A percentile compares a stretch with the other conserved stretches of the same genome.
Evolutionary conservation across 768 basidiomycete species (phyloP).

Genomic region (Lactifluus volemus): DNA sequence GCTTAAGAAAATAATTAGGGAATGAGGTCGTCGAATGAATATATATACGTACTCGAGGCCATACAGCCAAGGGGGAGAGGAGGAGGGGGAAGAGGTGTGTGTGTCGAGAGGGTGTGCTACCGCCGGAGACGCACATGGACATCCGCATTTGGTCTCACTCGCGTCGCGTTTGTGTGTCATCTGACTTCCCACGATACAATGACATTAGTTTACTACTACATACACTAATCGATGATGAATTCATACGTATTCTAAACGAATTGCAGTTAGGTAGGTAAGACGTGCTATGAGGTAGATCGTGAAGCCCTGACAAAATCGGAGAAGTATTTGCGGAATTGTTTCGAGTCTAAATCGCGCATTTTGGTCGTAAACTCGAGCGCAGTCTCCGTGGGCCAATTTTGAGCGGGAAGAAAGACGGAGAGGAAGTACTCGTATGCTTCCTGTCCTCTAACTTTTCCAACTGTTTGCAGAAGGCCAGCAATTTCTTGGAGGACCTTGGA

Average conservation of each 20-base stretch:
- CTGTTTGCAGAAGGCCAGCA: slow-evolving; percentile 70
- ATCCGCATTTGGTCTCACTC: background rate
- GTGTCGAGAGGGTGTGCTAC: background rate
- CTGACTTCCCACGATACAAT: background rate
- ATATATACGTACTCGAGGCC: slow-evolving; percentile 25
- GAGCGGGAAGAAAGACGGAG: slow-evolving; percentile 73
- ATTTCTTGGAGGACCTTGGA: slow-evolving; percentile 82
- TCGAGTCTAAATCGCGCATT: slow-evolving; percentile 63
- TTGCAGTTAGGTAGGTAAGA: background rate
- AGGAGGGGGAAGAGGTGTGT: background rate
- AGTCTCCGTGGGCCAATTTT: slow-evolving; percentile 75
- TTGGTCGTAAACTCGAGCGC: slow-evolving; percentile 73
- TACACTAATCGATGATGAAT: background rate
- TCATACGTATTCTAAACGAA: background rate
- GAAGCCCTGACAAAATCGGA: slow-evolving; percentile 74
- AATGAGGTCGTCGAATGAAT: background rate
- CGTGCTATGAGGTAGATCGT: slow-evolving; percentile 30
- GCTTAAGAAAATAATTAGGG: slow-evolving; percentile 15
- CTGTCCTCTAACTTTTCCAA: slow-evolving; percentile 65
- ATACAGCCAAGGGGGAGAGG: slow-evolving; percentile 15
- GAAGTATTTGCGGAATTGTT: slow-evolving; percentile 79
- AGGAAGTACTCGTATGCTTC: slow-evolving; percentile 81
- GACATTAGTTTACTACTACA: background rate
- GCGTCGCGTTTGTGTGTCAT: slow-evolving; percentile 4
- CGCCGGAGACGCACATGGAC: background rate